Evolutionary conservation across 495 filamentous ascomycete species (phyloP), one percentile per base, ranked within the genome.

Genomic region (Lophiotrema nucula): DNA sequence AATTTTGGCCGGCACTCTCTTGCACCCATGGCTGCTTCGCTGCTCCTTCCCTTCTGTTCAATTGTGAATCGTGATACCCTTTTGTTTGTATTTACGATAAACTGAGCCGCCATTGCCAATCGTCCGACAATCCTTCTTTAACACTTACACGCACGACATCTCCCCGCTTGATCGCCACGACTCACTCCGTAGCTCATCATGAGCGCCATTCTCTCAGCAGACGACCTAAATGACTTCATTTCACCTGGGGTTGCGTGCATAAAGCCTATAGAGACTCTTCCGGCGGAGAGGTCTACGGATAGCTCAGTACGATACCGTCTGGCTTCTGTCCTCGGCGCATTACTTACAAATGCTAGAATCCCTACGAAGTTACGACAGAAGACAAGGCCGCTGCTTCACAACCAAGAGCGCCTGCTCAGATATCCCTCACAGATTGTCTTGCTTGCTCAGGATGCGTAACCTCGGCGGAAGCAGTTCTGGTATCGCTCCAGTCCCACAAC

Each of bases 161-260:
- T 39, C 51, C 39, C n/a, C 52, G 21, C 43, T 26, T n/a, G n/a
- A 53, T 31, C 37, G 50, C 50, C 49, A 44, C 56, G 12, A 19
- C 23, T 28, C 24, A n/a, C n/a, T 12, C 31, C 24, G 8, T 27
- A 24, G 49, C 46, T 58, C 53, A 57, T 19, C 27, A 97, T 97
- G 92, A 92, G 88, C 60, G 93, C 93, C 24, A 97, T 98, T 59
- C 85, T 98, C 56, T 97, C 92, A 47, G 89, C 87, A 58, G 92
- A 97, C 74, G 90, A 96, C 72, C 78, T 98, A 58, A 98, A 98
- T 76, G 93, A 98, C 78, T 98, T 98, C 76, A 98, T 98, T 68
- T 91, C 87, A 26, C 93, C 93, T 5, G 93, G 93, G 31, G 90
- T 98, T 56, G 93, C 93, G 31, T 98, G 93, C 73, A 97, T 98